Evolutionary conservation across 2,329 filamentous ascomycete species (phyloP), one percentile per base, ranked within the genome.

Genomic region (Venturia effusa): DNA sequence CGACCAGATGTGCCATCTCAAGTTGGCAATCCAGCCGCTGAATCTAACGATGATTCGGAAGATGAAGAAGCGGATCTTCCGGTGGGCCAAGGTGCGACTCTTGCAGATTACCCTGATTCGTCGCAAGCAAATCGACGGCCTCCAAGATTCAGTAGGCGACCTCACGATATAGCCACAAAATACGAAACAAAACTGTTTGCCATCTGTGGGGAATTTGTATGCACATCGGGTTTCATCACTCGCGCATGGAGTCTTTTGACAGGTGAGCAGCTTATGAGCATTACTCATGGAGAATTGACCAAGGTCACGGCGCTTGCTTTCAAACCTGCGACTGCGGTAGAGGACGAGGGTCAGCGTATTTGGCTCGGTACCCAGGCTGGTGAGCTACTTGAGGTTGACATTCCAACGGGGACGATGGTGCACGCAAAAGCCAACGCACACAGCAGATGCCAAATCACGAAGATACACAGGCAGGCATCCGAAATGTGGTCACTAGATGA

Each of bases 401-500:
- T 97, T 63, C 78, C 81, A 1, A 87, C 86, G 0, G 87, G 92
- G 71, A 84, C 82, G 41, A 80, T 96, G 57, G 80, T 90, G 17
- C 80, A 83, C 34, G 88, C 83, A 22, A 90, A 88, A 69, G 77
- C 83, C 1, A 85, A 81, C 61, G 89, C 89, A 1, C 94, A 97
- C 70, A 85, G 86, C 8, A 85, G 90, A 51, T 83, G 86, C 66
- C 90, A 96, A 68, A 83, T 99, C 61, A 84, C 90, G 67, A 90
- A 87, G 69, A 96, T 99, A 51, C 88, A 90, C 71, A 86, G 94
- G 45, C 88, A 95, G 73, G 88, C 85, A 67, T 90, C 91, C 68
- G 90, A 97, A 70, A 84, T 99, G 73, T 99, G 94, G 94, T 92
- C 92, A 0, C 75, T 99, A 59, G 94, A 97, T 72, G 92, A 97